Conservation (phyloP, 1,284 basidiomycete species). For the Mycosarcoma maydis region DNA sequence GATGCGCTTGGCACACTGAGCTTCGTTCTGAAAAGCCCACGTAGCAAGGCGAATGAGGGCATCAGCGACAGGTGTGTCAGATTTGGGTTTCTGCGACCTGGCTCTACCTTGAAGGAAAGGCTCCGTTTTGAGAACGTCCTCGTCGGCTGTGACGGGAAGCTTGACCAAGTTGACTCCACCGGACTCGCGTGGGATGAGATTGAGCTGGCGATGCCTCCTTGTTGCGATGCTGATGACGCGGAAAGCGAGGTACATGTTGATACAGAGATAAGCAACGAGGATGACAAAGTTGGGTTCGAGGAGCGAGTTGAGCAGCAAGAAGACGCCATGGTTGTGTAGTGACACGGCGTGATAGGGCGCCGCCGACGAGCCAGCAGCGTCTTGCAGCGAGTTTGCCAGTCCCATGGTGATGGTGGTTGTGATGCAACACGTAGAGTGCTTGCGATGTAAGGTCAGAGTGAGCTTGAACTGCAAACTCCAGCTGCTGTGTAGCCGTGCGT, state of each 20-base stretch:
- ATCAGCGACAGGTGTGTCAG: slow-evolving; percentile 27
- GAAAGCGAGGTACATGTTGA: slow-evolving; percentile 31
- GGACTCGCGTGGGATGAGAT: slow-evolving; percentile 7
- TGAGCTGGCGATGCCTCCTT: slow-evolving; percentile 21
- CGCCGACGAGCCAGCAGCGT: neutral
- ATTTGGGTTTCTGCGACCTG: neutral
- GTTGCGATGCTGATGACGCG: slow-evolving; percentile 30
- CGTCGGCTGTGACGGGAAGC: neutral
- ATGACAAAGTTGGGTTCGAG: slow-evolving; percentile 54
- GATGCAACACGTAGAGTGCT: too few species aligned
- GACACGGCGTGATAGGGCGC: slow-evolving; percentile 7
- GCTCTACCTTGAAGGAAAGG: slow-evolving; percentile 1
- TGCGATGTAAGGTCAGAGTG: too few species aligned
- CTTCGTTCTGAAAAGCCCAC: slow-evolving; percentile 32
- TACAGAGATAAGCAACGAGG: slow-evolving; percentile 38
- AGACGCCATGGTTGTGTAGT: slow-evolving; percentile 21
- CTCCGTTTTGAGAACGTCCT: slow-evolving; percentile 6
- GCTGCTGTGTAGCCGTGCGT: too few species aligned
- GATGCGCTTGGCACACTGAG: slow-evolving; percentile 21
- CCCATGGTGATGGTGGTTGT: slow-evolving; percentile 11
- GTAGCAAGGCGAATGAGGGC: slow-evolving; percentile 21
- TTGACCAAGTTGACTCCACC: slow-evolving; percentile 11
- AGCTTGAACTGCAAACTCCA: too few species aligned
- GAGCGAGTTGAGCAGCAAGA: slow-evolving; percentile 28
- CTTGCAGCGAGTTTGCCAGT: neutral